Evolutionary conservation across 106 monocot genomes (phyloP), one percentile per base, ranked within the genome.

Genomic region (Dendrobium catenatum): DNA sequence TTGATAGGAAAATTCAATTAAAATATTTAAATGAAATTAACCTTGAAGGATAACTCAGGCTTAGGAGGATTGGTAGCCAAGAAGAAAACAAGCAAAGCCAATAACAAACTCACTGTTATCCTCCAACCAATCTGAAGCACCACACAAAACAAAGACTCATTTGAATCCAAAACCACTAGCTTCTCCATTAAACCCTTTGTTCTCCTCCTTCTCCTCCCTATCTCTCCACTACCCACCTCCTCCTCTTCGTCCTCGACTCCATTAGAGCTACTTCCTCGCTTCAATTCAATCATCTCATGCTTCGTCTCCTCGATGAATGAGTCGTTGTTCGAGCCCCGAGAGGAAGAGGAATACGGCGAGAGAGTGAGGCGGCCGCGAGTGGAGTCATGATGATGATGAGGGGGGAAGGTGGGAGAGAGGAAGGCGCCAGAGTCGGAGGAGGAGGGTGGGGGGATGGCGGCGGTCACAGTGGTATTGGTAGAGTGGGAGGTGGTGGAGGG

Each of bases 21-120:
- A 6, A 61, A 27, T n/a, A 37, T 54, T 4, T 18, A 2, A 27
- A 37, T 17, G 56, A 42, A 41, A 29, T n/a, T 79, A 13, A 92
- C 92, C 89, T 89, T 81, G 75, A 89, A 75, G 18, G 85, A 77
- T 31, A 92, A 49, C 40, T 51, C 75, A 1, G 92, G 95, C 37
- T 49, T 2, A 1, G 87, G 89, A 37, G 95, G 95, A 42, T 84
- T 92, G 13, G 92, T 95, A 1, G 82, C 82, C 70, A 95, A 79
- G 88, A 90, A 92, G 87, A 95, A 95, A 27, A 95, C 88, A 37
- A 92, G 81, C 44, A 95, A 42, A 9, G 90, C 92, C 24, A 87
- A 29, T 4, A 78, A 88, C 37, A 90, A 20, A 59, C 95, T 92
- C 24, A 82, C 43, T 33, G 85, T 6, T 17, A 92, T 47, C 87